Evolutionary conservation across 441 rosid species (phyloP), one percentile per base, ranked within the genome.

Genomic region (Aquilaria agallochum): DNA sequence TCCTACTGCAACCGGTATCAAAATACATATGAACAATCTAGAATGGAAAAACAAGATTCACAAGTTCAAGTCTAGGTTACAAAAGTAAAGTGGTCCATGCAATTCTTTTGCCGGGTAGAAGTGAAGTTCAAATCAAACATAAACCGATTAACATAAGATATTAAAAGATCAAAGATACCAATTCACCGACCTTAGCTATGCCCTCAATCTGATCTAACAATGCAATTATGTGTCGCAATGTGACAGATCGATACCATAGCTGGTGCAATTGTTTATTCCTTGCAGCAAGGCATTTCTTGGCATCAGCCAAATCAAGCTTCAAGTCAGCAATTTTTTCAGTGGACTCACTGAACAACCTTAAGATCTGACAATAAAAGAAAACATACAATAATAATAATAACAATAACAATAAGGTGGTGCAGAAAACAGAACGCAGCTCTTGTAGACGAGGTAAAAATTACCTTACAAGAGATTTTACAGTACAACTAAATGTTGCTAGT

Each of bases 211-310:
- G 99, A 76, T 95, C 98, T 75, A 95, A 73, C 61, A 90, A 80
- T 34, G 97, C 71, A 74, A 95, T 95, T 65, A 95, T 90, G 80
- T 92, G 98, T 46, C 99, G 88, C 76, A 95, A 75, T 10, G 99
- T 95, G 66, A 92, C 99, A 70, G 99, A 95, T 53, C 99, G 96
- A 80, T 88, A 95, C 99, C 98, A 95, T 65, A 95, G 68, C 73
- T 95, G 99, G 77, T 95, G 98, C 84, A 95, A 82, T 59, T 95
- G 99, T 80, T 92, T 95, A 76, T 82, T 95, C 71, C 96, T 86
- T 55, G 85, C 68, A 67, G 97, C 93, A 78, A 95, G 93, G 59
- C 77, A 72, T 82, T 69, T 78, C 85, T 92, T 92, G 56, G 98
- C 90, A 51, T 95, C 99, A 56, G 87, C 83, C 84, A 95, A 90